Conservation (phyloP, 75 land plant genomes). For the Sequoiadendron giganteum region DNA sequence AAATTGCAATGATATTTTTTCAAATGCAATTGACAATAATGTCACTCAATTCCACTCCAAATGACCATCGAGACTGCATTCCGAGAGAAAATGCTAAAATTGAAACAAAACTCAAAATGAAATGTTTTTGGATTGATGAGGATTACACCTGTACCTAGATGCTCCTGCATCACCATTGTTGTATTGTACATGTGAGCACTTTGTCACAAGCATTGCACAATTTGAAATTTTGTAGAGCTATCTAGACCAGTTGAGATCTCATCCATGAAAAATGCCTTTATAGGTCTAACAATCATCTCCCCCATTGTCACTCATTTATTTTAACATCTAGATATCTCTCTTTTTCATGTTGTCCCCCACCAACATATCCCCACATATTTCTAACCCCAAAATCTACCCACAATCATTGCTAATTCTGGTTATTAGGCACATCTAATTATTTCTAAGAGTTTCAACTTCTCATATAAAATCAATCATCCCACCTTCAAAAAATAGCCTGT, state of each 20-base stretch:
- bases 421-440: not conserved
- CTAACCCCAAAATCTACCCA: constrained; percentile 17
- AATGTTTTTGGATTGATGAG: too few relatives aligned
- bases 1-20: too few relatives aligned
- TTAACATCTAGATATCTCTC: constrained; percentile 20
- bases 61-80: too few relatives aligned
- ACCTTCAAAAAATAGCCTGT: constrained; percentile 44
- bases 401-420: not conserved
- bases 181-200: constrained; percentile 27
- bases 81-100: too few relatives aligned
- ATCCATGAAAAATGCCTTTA: constrained; percentile 46
- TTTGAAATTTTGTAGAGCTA: constrained; percentile 48
- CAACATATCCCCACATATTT: constrained; percentile 18
- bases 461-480: not conserved
- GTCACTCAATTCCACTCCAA: too few relatives aligned
- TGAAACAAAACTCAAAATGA: too few relatives aligned
- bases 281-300: constrained; percentile 41
- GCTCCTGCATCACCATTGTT: constrained; percentile 46
- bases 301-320: constrained; percentile 22
- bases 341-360: constrained; percentile 20
- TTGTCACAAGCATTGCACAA: constrained; percentile 34
- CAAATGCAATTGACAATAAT: too few relatives aligned
- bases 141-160: too few relatives aligned
- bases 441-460: too few relatives aligned
- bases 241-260: constrained; percentile 52